Evolutionary conservation across 345 rosid species (phyloP).

Genomic region (Orychophragmus violaceus): DNA sequence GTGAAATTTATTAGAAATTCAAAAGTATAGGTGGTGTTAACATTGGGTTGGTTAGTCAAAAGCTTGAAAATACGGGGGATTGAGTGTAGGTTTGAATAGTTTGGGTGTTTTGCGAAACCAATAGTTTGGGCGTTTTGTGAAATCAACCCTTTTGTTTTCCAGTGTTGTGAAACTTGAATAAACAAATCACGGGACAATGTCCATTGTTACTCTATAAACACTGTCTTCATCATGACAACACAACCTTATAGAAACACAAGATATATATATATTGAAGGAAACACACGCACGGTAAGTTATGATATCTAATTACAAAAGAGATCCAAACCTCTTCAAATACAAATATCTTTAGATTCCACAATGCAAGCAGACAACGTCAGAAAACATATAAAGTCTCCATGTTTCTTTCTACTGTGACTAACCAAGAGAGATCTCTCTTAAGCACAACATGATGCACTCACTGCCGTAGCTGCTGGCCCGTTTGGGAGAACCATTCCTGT

Average conservation of each 20-base stretch:
- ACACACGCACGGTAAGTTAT: neutral
- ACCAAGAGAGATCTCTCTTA: constrained; percentile 13
- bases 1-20: no score
- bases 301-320: constrained; percentile 22
- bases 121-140: no score
- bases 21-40: no score
- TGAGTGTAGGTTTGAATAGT: no score
- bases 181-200: neutral
- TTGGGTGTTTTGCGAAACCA: no score
- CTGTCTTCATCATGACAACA: neutral
- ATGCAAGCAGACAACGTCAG: constrained; percentile 19
- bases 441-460: constrained; percentile 46
- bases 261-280: neutral
- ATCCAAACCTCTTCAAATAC: constrained; percentile 16
- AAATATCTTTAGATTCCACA: constrained; percentile 17
- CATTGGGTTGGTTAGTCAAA: no score
- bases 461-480: constrained; percentile 35
- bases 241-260: neutral
- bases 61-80: no score
- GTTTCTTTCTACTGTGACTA: constrained; percentile 17
- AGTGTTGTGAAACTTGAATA: neutral
- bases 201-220: neutral
- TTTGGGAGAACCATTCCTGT: constrained; percentile 46
- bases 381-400: constrained; percentile 16
- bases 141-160: neutral